Conservation (phyloP, 164 flowering plant species). For the Echeveria elegans region DNA sequence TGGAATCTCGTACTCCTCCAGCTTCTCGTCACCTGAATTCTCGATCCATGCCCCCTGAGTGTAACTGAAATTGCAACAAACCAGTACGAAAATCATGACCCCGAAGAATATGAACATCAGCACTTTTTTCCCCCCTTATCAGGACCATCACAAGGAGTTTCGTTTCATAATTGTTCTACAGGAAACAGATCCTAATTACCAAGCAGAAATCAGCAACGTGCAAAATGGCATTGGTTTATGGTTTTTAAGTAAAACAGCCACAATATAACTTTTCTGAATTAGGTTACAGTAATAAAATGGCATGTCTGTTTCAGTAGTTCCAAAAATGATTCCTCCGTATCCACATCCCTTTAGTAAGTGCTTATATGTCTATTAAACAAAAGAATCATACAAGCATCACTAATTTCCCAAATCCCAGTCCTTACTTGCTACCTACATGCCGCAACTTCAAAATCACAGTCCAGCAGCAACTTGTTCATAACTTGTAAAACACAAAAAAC, state of each 20-base stretch:
- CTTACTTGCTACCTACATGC: neutral
- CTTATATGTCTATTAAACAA: neutral
- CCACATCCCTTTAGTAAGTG: too few relatives aligned
- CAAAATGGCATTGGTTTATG: too few relatives aligned
- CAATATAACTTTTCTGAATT: too few relatives aligned
- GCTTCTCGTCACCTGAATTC: slow-evolving; percentile 27
- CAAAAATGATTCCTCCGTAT: too few relatives aligned
- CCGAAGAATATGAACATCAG: neutral
- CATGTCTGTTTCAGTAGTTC: too few relatives aligned
- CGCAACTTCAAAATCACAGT: neutral
- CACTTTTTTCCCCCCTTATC: neutral
- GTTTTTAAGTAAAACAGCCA: too few relatives aligned
- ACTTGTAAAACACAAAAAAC: neutral
- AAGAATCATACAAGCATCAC: too few relatives aligned
- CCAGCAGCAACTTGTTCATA: neutral
- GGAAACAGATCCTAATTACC: too few relatives aligned
- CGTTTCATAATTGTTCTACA: too few relatives aligned
- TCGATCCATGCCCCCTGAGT: slow-evolving; percentile 62
- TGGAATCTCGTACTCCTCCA: slow-evolving; percentile 44
- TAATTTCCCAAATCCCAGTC: too few relatives aligned
- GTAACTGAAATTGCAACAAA: slow-evolving; percentile 36
- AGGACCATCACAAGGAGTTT: neutral
- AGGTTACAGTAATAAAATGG: too few relatives aligned
- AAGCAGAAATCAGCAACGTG: too few relatives aligned
- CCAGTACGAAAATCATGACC: neutral